Base-by-base conservation (phyloP, 164 flowering plant genomes). In the Aristolochia californica region DNA sequence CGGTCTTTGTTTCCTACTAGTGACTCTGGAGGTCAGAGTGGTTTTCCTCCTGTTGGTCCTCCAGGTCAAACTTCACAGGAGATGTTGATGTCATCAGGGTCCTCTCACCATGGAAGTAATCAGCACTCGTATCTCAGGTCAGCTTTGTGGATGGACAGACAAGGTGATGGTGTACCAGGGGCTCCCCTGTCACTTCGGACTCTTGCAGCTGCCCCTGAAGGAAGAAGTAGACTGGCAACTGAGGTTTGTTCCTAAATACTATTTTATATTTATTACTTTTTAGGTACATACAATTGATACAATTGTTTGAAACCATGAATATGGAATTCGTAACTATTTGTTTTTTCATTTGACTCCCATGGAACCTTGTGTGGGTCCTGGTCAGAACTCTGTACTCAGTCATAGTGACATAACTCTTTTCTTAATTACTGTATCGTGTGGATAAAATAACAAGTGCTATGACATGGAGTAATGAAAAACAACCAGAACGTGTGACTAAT, bases 141-240 rank as follows among this genome's bases (percentile, higher is more conserved):
- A 22, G 68, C 78, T 20, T 50, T 73, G 24, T 68, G 75, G 84
- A 58, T 77, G 71, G 85, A 84, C 48, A 77, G 95, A 63, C 96
- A 74, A 55, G 75, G 74, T 58, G 85, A 76, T 72, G 76, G 83
- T 66, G 71, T 68, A 56, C 47, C 60, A 43, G 88, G 82, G 47
- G 12, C 71, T 56, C 91, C 95, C 17, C 61, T 79, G 57, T 70
- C 88, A 4, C 48, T 77, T 57, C 79, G 83, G 52, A 61, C 67
- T 52, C 70, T 81, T 65, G 77, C 85, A 63, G 70, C 83, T 58
- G 77, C 72, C 1, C 44, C 76, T 60, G 94, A 81, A 74, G 89
- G 84, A 63, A 78, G 84, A 76, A 78, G 74, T 71, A 71, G 89
- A 68, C 77, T 87, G 28, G 79, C 78, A 13, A 76, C 96, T 27